Conservation (phyloP, 2,329 filamentous ascomycete genomes). For the Beauveria brongniartii region DNA sequence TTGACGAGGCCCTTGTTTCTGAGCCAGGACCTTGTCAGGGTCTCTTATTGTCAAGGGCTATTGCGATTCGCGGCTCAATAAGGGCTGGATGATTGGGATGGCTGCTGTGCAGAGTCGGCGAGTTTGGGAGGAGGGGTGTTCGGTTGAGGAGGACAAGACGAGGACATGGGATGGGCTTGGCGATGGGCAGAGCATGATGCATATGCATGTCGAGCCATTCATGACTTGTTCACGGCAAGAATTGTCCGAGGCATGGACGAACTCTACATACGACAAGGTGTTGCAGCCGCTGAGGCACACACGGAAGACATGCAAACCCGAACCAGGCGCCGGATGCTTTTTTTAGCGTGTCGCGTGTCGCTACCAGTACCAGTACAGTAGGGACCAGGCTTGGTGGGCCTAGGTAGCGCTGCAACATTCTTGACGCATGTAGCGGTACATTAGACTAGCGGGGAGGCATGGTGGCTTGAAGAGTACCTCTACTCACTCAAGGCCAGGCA, state of each 20-base stretch:
- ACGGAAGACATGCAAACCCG: not conserved
- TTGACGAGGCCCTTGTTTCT: too few species aligned
- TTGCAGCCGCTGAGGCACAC: not conserved
- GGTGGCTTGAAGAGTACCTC: too few species aligned
- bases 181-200: not conserved
- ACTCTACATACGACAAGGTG: not conserved
- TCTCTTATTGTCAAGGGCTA: too few species aligned
- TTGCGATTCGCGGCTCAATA: not conserved
- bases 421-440: not conserved
- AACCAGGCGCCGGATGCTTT: not conserved
- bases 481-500: too few species aligned
- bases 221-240: not conserved
- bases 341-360: slow-evolving; percentile 2
- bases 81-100: not conserved
- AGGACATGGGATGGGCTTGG: not conserved
- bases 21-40: too few species aligned
- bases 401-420: not conserved
- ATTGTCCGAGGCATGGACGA: not conserved
- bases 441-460: accelerated
- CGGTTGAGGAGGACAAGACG: not conserved
- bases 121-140: not conserved
- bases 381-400: not conserved
- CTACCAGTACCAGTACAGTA: not conserved
- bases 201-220: not conserved
- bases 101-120: not conserved